phyloP scores from a whole-genome alignment of 352 stramenopile genomes.

The Phytophthora idaei region DNA sequence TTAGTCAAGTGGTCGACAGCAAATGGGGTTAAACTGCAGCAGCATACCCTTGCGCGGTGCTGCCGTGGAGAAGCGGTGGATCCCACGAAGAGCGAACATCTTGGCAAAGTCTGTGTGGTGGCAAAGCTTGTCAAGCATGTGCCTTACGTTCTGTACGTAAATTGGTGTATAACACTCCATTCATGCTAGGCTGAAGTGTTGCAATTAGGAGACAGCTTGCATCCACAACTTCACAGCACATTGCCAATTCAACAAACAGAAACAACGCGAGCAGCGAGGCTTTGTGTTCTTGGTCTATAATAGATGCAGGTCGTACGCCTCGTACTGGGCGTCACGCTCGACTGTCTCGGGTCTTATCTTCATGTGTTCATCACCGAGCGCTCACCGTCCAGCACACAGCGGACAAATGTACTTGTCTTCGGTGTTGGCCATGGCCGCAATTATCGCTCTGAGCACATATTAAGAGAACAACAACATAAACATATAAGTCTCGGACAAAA shows the following conservation, averaged over 20 bases:
- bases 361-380: conserved; percentile 3
- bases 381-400: conserved; percentile 69
- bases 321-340: neutral
- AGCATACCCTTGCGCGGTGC: conserved; percentile 45
- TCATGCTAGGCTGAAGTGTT: neutral
- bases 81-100: conserved; percentile 43
- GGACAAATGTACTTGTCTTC: conserved; percentile 89
- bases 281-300: conserved; percentile 28
- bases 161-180: neutral
- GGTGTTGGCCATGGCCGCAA: conserved; percentile 67
- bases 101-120: conserved; percentile 10
- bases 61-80: conserved; percentile 52
- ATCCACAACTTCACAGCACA: too few species aligned
- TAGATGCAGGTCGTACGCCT: conserved; percentile 22
- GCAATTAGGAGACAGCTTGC: too few species aligned
- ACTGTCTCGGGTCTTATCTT: conserved; percentile 6
- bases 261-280: conserved; percentile 1
- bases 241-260: neutral
- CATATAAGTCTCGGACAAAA: conserved; percentile 16
- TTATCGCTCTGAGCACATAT: conserved; percentile 37
- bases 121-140: neutral
- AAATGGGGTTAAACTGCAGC: neutral
- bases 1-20: neutral
- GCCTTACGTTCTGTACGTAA: neutral
- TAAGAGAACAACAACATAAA: conserved; percentile 2